Evolutionary conservation across 768 basidiomycete genomes (phyloP).

Genomic region (Hirschioporus abietinus): DNA sequence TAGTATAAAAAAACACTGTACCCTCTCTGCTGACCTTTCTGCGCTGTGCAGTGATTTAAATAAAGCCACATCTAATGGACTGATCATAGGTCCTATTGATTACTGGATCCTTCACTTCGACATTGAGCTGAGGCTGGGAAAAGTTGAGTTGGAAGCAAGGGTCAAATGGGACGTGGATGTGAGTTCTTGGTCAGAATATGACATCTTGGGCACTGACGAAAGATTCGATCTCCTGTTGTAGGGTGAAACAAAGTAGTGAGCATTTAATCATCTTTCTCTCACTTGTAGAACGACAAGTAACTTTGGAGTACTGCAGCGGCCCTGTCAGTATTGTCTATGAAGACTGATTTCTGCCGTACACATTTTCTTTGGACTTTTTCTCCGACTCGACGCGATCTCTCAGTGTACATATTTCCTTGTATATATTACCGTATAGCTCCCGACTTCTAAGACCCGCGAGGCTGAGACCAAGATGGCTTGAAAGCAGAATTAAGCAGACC

Average conservation of each 20-base stretch:
- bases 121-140: background rate
- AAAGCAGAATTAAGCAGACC: too few species aligned
- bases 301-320: background rate
- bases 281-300: background rate
- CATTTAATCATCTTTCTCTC: background rate
- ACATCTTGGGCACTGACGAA: background rate
- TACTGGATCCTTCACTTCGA: background rate
- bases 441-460: too few species aligned
- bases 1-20: background rate
- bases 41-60: background rate
- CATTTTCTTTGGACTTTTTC: background rate
- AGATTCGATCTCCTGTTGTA: background rate
- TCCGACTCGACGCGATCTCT: too few species aligned
- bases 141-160: background rate
- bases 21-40: background rate
- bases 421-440: too few species aligned
- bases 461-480: too few species aligned
- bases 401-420: too few species aligned
- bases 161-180: background rate
- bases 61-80: background rate
- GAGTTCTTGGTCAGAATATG: background rate
- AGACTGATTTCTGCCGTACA: background rate
- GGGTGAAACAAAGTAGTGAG: background rate
- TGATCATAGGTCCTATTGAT: background rate
- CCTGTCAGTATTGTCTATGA: constrained; percentile 1